Conservation (phyloP, 2,329 filamentous ascomycete species). For the Fusarium concolor region DNA sequence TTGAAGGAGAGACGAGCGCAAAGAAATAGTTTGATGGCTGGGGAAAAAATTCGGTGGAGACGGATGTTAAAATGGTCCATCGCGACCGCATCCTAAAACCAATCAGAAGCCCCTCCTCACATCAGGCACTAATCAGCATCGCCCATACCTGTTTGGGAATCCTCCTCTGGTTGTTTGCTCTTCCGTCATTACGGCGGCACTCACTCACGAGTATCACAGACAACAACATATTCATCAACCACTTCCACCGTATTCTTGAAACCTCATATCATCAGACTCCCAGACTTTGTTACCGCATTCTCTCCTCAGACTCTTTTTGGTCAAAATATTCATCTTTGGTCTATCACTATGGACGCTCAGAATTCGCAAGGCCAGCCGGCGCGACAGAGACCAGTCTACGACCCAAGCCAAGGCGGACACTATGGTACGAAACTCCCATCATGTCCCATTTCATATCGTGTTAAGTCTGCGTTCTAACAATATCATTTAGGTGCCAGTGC, state of each 20-base stretch:
- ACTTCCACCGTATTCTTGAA: background rate
- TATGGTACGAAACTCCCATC: slow-evolving; percentile 69
- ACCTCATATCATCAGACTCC: background rate
- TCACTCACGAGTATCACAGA: background rate
- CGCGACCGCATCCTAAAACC: background rate
- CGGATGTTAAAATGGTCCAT: background rate
- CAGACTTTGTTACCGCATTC: background rate
- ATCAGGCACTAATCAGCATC: background rate
- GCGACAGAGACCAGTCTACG: slow-evolving; percentile 75
- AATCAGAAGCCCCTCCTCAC: background rate
- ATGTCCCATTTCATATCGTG: background rate
- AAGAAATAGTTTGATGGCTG: slow-evolving; percentile 37
- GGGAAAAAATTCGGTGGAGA: slow-evolving; percentile 34
- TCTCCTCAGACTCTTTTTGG: background rate
- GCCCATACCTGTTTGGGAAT: background rate
- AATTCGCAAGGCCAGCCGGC: slow-evolving; percentile 58
- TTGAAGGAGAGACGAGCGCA: slow-evolving; percentile 29
- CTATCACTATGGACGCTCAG: background rate
- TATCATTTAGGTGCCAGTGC: slow-evolving; percentile 59
- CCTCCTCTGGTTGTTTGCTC: background rate
- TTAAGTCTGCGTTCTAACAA: background rate
- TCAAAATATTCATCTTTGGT: background rate
- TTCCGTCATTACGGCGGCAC: background rate
- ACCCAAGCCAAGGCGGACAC: slow-evolving; percentile 79
- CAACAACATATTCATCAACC: background rate